Evolutionary conservation across 139 green algal genomes (phyloP).

Genomic region (Chlamydomonas incerta): DNA sequence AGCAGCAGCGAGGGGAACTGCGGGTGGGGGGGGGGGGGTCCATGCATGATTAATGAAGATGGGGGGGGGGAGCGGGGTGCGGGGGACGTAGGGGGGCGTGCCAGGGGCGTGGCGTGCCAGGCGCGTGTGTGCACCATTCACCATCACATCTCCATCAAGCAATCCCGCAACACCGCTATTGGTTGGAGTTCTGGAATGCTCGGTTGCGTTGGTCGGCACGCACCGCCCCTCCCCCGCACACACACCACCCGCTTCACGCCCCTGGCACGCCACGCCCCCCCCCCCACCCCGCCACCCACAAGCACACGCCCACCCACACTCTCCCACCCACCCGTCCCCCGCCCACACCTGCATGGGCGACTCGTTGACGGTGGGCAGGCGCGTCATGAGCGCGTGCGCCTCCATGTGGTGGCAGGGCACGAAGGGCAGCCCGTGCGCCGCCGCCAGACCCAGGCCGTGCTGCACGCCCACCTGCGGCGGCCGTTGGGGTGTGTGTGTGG

Average conservation of each 20-base stretch:
- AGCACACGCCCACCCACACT: neutral
- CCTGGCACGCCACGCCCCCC: too few relatives aligned
- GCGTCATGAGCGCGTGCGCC: constrained; percentile 87
- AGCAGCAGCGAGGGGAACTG: constrained; percentile 85
- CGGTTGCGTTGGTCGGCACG: too few relatives aligned
- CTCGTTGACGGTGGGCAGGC: constrained; percentile 48
- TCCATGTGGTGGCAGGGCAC: constrained; percentile 96
- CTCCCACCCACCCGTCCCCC: neutral
- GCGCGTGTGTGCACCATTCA: too few relatives aligned
- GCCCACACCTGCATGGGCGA: constrained; percentile 26
- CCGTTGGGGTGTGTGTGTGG: neutral
- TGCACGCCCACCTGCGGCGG: constrained; percentile 55
- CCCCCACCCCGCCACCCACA: neutral
- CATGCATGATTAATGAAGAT: too few relatives aligned
- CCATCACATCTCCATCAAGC: too few relatives aligned
- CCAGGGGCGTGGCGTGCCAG: too few relatives aligned
- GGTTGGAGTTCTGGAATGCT: too few relatives aligned
- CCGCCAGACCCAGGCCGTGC: constrained; percentile 65
- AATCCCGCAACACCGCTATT: too few relatives aligned
- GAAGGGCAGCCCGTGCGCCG: constrained; percentile 69
- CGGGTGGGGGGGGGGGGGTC: neutral
- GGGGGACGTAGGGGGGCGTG: too few relatives aligned
- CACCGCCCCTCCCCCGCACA: neutral
- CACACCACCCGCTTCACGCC: too few relatives aligned
- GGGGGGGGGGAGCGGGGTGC: too few relatives aligned